Conservation (phyloP, 768 basidiomycete genomes). For the Botryobasidium botryosum region DNA sequence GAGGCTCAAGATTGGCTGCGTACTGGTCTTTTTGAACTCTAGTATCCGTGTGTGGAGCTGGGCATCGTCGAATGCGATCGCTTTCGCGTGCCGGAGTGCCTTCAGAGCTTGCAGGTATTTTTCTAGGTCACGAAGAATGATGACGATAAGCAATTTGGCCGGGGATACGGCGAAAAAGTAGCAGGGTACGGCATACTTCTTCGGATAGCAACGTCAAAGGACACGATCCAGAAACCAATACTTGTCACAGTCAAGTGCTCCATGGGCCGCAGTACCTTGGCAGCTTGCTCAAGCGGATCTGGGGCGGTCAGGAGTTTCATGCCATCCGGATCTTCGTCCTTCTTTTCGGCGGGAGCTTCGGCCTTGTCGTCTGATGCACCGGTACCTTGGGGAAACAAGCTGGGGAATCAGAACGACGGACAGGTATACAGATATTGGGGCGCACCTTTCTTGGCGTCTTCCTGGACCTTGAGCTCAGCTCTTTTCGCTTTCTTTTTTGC, state of each 20-base stretch:
- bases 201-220: slow-evolving; percentile 69
- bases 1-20: slow-evolving; percentile 11
- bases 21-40: slow-evolving; percentile 42
- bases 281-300: slow-evolving; percentile 59
- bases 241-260: slow-evolving; percentile 32
- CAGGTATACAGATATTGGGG: slow-evolving; percentile 2
- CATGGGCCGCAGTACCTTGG: slow-evolving; percentile 51
- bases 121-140: slow-evolving; percentile 27
- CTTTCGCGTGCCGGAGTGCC: slow-evolving; percentile 42
- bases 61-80: slow-evolving; percentile 38
- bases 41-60: slow-evolving; percentile 56
- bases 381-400: not conserved
- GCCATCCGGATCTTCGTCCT: slow-evolving; percentile 79
- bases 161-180: not conserved
- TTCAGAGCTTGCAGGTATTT: slow-evolving; percentile 64
- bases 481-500: slow-evolving; percentile 81
- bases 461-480: slow-evolving; percentile 24
- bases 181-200: slow-evolving; percentile 56
- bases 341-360: slow-evolving; percentile 34
- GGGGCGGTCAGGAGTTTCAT: slow-evolving; percentile 41
- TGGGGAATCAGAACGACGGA: not conserved
- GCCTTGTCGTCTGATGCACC: slow-evolving; percentile 46
- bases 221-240: slow-evolving; percentile 53
- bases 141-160: not conserved
- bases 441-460: slow-evolving; percentile 57